phyloP scores from a whole-genome alignment of 176 grass and related monocot species.

The Tuctoria greenei region DNA sequence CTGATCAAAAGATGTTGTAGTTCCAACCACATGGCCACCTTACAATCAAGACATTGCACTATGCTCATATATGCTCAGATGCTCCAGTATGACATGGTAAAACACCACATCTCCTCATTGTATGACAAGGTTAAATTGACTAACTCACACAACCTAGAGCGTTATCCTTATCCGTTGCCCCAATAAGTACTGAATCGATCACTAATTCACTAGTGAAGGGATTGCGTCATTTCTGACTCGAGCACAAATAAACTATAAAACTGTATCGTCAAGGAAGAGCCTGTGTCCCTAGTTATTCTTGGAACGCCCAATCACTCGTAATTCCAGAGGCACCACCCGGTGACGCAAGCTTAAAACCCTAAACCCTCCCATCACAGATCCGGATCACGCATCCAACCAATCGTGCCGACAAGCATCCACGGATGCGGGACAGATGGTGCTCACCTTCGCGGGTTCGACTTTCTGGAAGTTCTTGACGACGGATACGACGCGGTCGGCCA shows the following conservation, averaged over 20 bases:
- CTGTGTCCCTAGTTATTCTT: background rate
- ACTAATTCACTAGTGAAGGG: background rate
- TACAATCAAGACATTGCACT: background rate
- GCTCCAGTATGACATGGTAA: background rate
- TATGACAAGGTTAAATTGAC: background rate
- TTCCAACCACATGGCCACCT: background rate
- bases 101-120: background rate
- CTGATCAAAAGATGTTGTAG: background rate
- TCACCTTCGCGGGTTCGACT: slow-evolving; percentile 70
- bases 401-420: background rate
- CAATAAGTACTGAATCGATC: background rate
- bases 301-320: background rate
- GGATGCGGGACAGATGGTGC: background rate
- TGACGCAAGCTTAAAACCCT: slow-evolving; percentile 15
- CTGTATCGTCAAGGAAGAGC: background rate
- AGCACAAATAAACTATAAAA: background rate
- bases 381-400: slow-evolving; percentile 13
- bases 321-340: background rate
- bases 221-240: background rate
- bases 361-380: slow-evolving; percentile 31
- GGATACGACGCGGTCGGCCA: slow-evolving; percentile 69
- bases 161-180: background rate
- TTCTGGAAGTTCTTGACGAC: slow-evolving; percentile 86
- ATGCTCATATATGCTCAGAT: too few relatives aligned
- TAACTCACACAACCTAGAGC: background rate